Conservation (phyloP, 2,329 filamentous ascomycete species). For the Orbilia blumenaviensis region DNA sequence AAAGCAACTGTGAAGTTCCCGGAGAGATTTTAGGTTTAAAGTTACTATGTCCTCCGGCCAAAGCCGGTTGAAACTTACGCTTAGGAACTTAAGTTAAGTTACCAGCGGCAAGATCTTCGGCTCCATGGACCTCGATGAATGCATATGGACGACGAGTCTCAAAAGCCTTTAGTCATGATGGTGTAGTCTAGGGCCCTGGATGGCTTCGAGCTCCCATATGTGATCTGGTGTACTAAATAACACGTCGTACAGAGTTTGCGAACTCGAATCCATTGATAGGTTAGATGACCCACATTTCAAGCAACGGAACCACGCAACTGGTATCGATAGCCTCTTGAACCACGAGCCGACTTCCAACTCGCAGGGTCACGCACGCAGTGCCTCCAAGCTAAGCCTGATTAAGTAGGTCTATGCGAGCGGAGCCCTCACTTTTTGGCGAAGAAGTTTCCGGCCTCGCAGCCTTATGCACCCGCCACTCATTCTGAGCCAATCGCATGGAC, state of each 20-base stretch:
- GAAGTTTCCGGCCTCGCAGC: slow-evolving; percentile 44
- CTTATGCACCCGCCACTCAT: slow-evolving; percentile 11
- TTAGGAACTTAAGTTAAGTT: slow-evolving; percentile 9
- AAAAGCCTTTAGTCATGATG: not conserved
- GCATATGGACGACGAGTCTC: not conserved
- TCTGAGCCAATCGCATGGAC: not conserved
- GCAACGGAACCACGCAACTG: slow-evolving; percentile 34
- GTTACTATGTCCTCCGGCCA: slow-evolving; percentile 22
- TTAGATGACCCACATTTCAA: not conserved
- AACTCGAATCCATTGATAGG: not conserved
- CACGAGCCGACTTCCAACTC: slow-evolving; percentile 9
- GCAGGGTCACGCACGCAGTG: slow-evolving; percentile 9
- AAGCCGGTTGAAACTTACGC: slow-evolving; percentile 29
- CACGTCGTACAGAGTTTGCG: slow-evolving; percentile 6
- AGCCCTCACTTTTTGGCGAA: slow-evolving; percentile 23
- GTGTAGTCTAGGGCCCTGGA: not conserved
- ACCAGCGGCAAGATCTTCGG: slow-evolving; percentile 30
- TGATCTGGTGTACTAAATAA: not conserved
- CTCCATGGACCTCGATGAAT: slow-evolving; percentile 7
- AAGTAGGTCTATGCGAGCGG: slow-evolving; percentile 39
- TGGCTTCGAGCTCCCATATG: slow-evolving; percentile 8
- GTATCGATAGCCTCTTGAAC: slow-evolving; percentile 28
- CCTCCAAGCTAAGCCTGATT: slow-evolving; percentile 5
- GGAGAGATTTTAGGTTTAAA: slow-evolving; percentile 41
- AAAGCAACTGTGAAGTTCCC: slow-evolving; percentile 9